Conservation (phyloP, 2,329 filamentous ascomycete genomes). For the Rhynchosporium agropyri region DNA sequence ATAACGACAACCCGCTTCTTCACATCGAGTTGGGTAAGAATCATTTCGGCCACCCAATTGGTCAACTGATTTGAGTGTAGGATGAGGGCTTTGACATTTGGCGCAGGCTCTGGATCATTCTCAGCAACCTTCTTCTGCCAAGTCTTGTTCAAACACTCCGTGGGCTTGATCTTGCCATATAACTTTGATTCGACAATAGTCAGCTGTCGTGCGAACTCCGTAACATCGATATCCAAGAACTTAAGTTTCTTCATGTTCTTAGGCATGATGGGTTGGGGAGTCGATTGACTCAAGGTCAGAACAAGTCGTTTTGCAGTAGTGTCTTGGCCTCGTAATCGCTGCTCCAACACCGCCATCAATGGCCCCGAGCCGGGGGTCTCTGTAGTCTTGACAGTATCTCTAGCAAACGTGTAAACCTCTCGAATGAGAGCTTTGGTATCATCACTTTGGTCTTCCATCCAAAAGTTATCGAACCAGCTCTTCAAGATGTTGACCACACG, state of each 20-base stretch:
- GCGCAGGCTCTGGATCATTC: slow-evolving; percentile 80
- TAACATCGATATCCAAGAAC: slow-evolving; percentile 94
- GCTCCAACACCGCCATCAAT: slow-evolving; percentile 84
- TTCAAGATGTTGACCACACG: slow-evolving; percentile 97
- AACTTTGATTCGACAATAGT: slow-evolving; percentile 95
- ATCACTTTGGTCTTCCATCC: slow-evolving; percentile 93
- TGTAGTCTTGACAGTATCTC: slow-evolving; percentile 88
- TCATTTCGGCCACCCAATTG: slow-evolving; percentile 99
- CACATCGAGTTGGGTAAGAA: slow-evolving; percentile 88
- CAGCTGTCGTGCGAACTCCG: slow-evolving; percentile 94
- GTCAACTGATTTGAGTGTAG: slow-evolving; percentile 98
- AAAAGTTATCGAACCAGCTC: slow-evolving; percentile 97
- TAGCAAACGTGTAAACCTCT: slow-evolving; percentile 87
- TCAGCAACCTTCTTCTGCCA: slow-evolving; percentile 95
- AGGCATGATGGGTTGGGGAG: slow-evolving; percentile 86
- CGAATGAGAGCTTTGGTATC: slow-evolving; percentile 83
- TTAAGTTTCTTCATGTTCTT: slow-evolving; percentile 99
- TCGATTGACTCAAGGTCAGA: slow-evolving; percentile 79
- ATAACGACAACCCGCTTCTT: slow-evolving; percentile 97
- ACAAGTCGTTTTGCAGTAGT: slow-evolving; percentile 83
- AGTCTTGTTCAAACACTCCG: slow-evolving; percentile 96
- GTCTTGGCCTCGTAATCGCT: slow-evolving; percentile 86
- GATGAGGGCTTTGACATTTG: slow-evolving; percentile 95
- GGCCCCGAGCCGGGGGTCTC: slow-evolving; percentile 88
- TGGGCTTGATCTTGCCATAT: slow-evolving; percentile 94